Conservation (phyloP, 805 yeast species). For the Lachancea fermentati region DNA sequence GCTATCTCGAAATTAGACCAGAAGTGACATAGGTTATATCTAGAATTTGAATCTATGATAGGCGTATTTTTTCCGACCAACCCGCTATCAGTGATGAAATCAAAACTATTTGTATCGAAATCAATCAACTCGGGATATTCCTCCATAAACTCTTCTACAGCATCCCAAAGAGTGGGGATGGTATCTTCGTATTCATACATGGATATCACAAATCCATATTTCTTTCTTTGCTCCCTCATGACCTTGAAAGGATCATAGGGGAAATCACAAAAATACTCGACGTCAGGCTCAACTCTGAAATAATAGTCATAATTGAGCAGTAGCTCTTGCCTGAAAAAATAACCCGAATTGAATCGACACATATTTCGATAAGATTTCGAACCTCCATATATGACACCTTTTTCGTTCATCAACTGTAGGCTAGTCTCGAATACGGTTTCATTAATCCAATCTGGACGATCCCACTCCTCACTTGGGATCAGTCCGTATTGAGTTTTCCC, state of each 20-base stretch:
- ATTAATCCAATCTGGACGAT: constrained; percentile 67
- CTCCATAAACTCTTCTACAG: constrained; percentile 57
- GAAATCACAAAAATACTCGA: constrained; percentile 82
- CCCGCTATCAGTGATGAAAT: constrained; percentile 47
- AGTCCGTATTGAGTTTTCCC: constrained; percentile 65
- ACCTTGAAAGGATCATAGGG: constrained; percentile 77
- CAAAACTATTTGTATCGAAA: constrained; percentile 24
- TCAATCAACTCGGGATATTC: constrained; percentile 46
- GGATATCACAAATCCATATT: constrained; percentile 83
- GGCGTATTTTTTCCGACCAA: constrained; percentile 39
- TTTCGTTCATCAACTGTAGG: constrained; percentile 39
- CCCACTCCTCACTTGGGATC: constrained; percentile 70
- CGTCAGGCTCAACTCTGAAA: constrained; percentile 94
- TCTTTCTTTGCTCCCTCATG: constrained; percentile 69
- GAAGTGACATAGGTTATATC: constrained; percentile 76
- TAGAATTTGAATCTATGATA: constrained; percentile 42
- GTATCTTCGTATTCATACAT: constrained; percentile 80
- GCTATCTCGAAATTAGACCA: constrained; percentile 88
- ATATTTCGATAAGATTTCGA: constrained; percentile 76
- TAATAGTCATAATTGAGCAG: constrained; percentile 76
- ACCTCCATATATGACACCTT: constrained; percentile 57
- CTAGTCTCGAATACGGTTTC: constrained; percentile 44
- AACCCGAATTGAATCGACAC: constrained; percentile 94
- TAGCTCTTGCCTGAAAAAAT: constrained; percentile 73
- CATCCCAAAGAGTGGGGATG: constrained; percentile 78